Conservation (phyloP, 805 yeast species). For the Yamadazyma laniorum region DNA sequence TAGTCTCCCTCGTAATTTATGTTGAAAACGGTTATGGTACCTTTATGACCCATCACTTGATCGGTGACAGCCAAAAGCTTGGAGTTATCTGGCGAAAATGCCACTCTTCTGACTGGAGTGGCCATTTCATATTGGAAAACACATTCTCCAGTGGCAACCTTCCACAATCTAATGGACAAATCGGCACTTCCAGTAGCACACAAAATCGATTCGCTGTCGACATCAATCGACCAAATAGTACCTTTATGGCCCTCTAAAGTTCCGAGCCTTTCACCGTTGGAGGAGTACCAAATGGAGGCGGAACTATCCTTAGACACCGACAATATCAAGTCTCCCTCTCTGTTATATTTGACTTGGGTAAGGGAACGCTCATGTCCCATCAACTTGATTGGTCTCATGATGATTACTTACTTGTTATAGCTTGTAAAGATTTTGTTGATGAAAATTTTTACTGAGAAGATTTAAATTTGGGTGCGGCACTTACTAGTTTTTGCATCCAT, state of each 20-base stretch:
- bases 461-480: background rate
- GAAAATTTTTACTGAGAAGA: constrained; percentile 11
- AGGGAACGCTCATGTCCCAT: constrained; percentile 98
- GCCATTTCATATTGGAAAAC: constrained; percentile 69
- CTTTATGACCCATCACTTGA: constrained; percentile 86
- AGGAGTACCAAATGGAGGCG: constrained; percentile 90
- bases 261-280: constrained; percentile 95
- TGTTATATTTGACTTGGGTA: constrained; percentile 93
- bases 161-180: constrained; percentile 81
- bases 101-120: constrained; percentile 90
- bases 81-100: constrained; percentile 71
- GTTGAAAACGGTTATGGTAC: constrained; percentile 69
- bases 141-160: constrained; percentile 71
- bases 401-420: no score
- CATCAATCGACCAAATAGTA: constrained; percentile 93
- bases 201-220: constrained; percentile 63
- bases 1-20: constrained; percentile 34
- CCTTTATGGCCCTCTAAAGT: constrained; percentile 84
- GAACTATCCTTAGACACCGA: constrained; percentile 89
- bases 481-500: background rate
- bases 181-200: constrained; percentile 93
- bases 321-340: constrained; percentile 91
- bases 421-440: constrained; percentile 3
- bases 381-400: constrained; percentile 54
- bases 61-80: constrained; percentile 77